Evolutionary conservation across 148 eudicot genomes (phyloP).

Genomic region (Hydrangea macrophylla): DNA sequence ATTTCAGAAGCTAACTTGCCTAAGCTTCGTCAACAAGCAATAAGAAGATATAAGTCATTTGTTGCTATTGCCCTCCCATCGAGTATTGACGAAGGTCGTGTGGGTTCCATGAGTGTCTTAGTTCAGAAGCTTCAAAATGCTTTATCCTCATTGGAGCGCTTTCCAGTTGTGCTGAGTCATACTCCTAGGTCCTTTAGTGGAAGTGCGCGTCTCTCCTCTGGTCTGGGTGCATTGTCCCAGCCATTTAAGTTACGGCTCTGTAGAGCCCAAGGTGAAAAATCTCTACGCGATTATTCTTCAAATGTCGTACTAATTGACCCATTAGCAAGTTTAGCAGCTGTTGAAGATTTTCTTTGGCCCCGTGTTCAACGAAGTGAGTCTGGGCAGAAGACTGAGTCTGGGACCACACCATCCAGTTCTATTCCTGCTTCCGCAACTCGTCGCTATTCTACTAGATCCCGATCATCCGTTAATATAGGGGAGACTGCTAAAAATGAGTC

Average conservation of each 20-base stretch:
- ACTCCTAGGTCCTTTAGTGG: conserved; percentile 79
- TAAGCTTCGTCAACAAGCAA: conserved; percentile 89
- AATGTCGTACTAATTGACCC: conserved; percentile 96
- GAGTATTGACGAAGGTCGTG: conserved; percentile 40
- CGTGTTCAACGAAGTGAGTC: conserved; percentile 85
- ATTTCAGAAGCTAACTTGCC: conserved; percentile 70
- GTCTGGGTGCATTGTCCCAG: conserved; percentile 81
- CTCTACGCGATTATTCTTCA: conserved; percentile 96
- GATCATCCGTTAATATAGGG: conserved; percentile 61
- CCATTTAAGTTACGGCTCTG: conserved; percentile 94
- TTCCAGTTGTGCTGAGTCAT: conserved; percentile 90
- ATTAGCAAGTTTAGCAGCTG: conserved; percentile 90
- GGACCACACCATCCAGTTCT: conserved; percentile 51
- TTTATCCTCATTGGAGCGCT: conserved; percentile 86
- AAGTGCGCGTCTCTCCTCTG: conserved; percentile 78
- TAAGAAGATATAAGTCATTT: conserved; percentile 75
- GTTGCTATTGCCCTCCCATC: conserved; percentile 67
- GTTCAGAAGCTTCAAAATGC: conserved; percentile 95
- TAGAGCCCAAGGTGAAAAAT: conserved; percentile 85
- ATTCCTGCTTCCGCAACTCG: conserved; percentile 63
- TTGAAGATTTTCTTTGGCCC: conserved; percentile 97
- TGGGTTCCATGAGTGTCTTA: conserved; percentile 61
- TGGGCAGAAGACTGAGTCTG: conserved; percentile 73
- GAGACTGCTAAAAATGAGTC: conserved; percentile 53
- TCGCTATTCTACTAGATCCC: conserved; percentile 80